A percentile compares a stretch with the other conserved stretches of the same genome.
These are phyloP conservation scores for Scedosporium boydii DNA, from an alignment of 2,329 filamentous ascomycete genomes.

Conservation along the genomic window DNA sequence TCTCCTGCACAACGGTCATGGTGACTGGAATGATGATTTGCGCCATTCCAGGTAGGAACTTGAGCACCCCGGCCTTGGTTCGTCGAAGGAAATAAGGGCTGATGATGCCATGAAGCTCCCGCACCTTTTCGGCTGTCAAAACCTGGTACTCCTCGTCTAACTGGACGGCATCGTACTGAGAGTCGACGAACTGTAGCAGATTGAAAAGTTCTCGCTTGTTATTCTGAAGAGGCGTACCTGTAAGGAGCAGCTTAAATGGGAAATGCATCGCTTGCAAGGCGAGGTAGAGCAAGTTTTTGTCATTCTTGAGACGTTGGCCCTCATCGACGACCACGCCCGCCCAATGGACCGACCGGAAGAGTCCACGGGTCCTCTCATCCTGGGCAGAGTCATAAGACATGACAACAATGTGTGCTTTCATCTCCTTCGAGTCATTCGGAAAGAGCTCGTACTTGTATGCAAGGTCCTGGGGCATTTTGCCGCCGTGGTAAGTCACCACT, in stretches of 20 bases:
- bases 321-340: conserved; percentile 86
- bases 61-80: conserved; percentile 84
- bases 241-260: conserved; percentile 78
- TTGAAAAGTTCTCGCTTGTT: conserved; percentile 94
- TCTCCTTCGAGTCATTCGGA: conserved; percentile 50
- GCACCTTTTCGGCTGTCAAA: conserved; percentile 75
- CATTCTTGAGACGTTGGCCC: conserved; percentile 90
- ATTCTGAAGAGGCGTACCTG: conserved; percentile 89
- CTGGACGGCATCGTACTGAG: conserved; percentile 54
- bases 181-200: conserved; percentile 87
- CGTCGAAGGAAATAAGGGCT: conserved; percentile 61
- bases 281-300: conserved; percentile 71
- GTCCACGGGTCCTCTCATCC: conserved; percentile 55
- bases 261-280: conserved; percentile 65
- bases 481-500: conserved; percentile 89
- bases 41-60: conserved; percentile 84
- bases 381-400: conserved; percentile 88
- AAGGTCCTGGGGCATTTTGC: conserved; percentile 61
- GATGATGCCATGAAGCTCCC: conserved; percentile 73
- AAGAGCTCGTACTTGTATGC: conserved; percentile 82
- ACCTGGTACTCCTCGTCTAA: conserved; percentile 68
- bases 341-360: conserved; percentile 70
- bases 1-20: conserved; percentile 90
- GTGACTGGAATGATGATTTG: conserved; percentile 95
- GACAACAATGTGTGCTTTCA: conserved; percentile 84